phyloP scores from a whole-genome alignment of 2,329 filamentous ascomycete species.

The Ophiostoma sp. region DNA sequence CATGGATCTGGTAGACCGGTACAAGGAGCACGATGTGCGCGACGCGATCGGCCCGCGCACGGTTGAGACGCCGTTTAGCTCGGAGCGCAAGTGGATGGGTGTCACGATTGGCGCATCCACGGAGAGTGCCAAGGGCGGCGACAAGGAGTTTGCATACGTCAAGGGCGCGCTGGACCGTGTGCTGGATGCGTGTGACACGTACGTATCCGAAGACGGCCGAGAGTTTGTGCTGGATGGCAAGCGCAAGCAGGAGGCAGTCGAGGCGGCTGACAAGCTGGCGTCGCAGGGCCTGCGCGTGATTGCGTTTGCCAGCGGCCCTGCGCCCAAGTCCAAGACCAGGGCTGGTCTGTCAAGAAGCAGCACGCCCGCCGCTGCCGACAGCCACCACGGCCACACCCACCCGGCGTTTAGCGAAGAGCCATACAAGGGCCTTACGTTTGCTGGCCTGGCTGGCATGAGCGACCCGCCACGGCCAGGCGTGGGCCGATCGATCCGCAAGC shows the following conservation, averaged over 20 bases:
- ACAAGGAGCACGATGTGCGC: conserved; percentile 86
- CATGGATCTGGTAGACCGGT: conserved; percentile 83
- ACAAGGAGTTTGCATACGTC: conserved; percentile 82
- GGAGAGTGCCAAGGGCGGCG: conserved; percentile 43
- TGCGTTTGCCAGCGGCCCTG: conserved; percentile 80
- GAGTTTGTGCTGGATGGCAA: conserved; percentile 79
- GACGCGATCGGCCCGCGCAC: conserved; percentile 76
- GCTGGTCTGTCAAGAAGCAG: conserved; percentile 34
- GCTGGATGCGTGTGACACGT: conserved; percentile 81
- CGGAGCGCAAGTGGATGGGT: conserved; percentile 98
- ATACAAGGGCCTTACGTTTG: conserved; percentile 80
- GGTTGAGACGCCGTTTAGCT: conserved; percentile 90
- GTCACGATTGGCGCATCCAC: conserved; percentile 65
- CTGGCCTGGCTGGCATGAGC: conserved; percentile 92
- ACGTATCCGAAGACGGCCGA: conserved; percentile 76
- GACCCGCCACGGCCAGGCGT: conserved; percentile 91
- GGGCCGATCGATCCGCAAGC: conserved; percentile 75
- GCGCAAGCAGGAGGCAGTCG: conserved; percentile 65
- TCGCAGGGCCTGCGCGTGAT: conserved; percentile 83
- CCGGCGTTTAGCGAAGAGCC: conserved; percentile 58
- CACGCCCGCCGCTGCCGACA: conserved; percentile 42
- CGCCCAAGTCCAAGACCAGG: conserved; percentile 34
- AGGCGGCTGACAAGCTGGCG: conserved; percentile 82
- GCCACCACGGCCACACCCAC: conserved; percentile 37
- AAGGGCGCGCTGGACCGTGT: conserved; percentile 91